Base-by-base conservation (phyloP, 257 asterid genomes). In the Solanum sejunctum region DNA sequence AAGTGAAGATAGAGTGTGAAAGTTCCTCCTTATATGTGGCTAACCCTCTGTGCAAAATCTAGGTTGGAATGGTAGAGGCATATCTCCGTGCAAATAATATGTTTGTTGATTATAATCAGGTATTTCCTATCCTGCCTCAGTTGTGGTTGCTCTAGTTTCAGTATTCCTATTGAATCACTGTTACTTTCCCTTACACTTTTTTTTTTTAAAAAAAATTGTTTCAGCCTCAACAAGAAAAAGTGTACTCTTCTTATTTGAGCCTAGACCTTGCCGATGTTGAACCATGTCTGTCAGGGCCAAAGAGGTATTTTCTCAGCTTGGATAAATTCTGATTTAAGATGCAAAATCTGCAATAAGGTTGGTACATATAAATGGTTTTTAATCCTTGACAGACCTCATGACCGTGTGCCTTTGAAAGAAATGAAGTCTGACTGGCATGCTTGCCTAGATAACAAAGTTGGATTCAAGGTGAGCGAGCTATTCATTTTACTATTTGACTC, bases 401-500 rank as follows among this genome's bases (percentile, higher is more conserved):
- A 96, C 57, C 94, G 98, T 13, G 99, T 96, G 80, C 85, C 93
- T 70, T 85, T 94, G 90, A 96, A 91, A 88, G 97, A 93, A 51
- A 94, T 96, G 99, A 96, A 96, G 91, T 88, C 90, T 64, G 99
- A 96, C 87, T 96, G 98, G 99, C 97, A 90, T 89, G 91, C 94
- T 81, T 96, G 99, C 90, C 98, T 96, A 82, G 93, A 96, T 81
- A 96, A 83, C 89, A 93, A 93, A 91, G 94, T 92, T 86, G 99
- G 99, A 72, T 96, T 96, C 93, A 96, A 96, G 98, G 98, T 94
- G 88, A 91, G 88, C 10, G 17, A 51, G 82, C 49, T 52, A 78
- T 52, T 78, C 82, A 16, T 63, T 61, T 78, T 67, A 63, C 70
- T 84, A 81, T 83, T 36, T 49, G 51, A 39, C 61, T 23, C 84